phyloP scores from a whole-genome alignment of 2,329 filamentous ascomycete species.

The Penicillium freii region DNA sequence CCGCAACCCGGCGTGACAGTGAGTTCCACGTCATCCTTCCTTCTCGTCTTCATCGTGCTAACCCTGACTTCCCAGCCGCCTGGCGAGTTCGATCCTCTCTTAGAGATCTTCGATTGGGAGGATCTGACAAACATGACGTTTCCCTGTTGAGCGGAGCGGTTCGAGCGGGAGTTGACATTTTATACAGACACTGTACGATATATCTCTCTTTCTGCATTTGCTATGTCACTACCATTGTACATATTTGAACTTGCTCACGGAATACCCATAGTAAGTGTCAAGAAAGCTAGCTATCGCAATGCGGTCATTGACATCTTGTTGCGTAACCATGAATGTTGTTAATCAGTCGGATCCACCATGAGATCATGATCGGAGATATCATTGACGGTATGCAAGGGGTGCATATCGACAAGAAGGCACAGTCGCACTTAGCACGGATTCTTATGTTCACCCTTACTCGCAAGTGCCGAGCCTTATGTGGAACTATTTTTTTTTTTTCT shows the following conservation, averaged over 20 bases:
- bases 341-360: conserved; percentile 12
- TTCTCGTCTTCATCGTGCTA: background rate
- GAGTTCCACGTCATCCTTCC: conserved; percentile 7
- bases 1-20: conserved; percentile 27
- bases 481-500: no score
- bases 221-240: background rate
- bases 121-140: conserved; percentile 33
- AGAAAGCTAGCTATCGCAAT: background rate
- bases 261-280: background rate
- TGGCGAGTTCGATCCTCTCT: conserved; percentile 35
- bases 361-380: conserved; percentile 15
- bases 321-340: background rate
- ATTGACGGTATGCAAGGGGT: conserved; percentile 13
- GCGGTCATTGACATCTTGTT: background rate
- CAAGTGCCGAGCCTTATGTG: background rate
- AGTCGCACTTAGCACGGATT: background rate
- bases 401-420: background rate
- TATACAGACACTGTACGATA: background rate
- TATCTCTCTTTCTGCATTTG: background rate
- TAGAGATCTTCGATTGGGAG: conserved; percentile 38
- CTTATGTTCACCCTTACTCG: background rate
- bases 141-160: conserved; percentile 10
- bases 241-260: background rate
- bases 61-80: conserved; percentile 19
- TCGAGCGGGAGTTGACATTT: background rate